These are phyloP conservation scores for Leucosporidium creatinivorum DNA, from an alignment of 768 basidiomycete species.

Conservation along the genomic window DNA sequence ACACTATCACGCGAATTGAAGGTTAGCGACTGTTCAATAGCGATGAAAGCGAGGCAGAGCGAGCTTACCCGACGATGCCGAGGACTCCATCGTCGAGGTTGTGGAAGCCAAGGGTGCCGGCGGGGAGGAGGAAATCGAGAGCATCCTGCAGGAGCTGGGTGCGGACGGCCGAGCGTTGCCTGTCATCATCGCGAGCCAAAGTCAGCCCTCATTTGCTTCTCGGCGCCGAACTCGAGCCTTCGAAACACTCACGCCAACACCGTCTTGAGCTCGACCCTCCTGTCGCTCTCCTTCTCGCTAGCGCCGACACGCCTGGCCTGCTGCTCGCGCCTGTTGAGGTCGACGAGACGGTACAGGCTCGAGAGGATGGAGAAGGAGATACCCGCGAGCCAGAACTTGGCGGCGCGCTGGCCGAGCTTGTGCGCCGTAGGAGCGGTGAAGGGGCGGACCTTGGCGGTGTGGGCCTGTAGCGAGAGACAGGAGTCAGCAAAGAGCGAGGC, in stretches of 20 bases:
- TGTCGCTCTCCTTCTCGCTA: slow-evolving; percentile 61
- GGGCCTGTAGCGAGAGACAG: slow-evolving; percentile 20
- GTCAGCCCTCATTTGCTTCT: neutral
- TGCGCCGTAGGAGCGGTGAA: slow-evolving; percentile 15
- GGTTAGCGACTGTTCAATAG: neutral
- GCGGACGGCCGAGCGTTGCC: slow-evolving; percentile 57
- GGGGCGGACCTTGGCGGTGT: slow-evolving; percentile 35
- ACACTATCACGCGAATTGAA: neutral
- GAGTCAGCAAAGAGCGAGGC: neutral
- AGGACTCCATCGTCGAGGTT: slow-evolving; percentile 75
- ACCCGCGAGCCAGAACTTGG: slow-evolving; percentile 34
- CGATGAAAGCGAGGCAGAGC: slow-evolving; percentile 17
- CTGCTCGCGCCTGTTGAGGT: slow-evolving; percentile 29
- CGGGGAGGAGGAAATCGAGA: slow-evolving; percentile 84
- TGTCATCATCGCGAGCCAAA: slow-evolving; percentile 7
- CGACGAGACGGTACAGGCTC: slow-evolving; percentile 33
- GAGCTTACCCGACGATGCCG: slow-evolving; percentile 72
- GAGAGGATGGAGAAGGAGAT: slow-evolving; percentile 35
- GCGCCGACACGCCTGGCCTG: slow-evolving; percentile 37
- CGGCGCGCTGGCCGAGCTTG: slow-evolving; percentile 29
- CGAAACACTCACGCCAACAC: neutral
- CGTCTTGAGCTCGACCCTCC: slow-evolving; percentile 58
- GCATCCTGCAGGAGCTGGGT: slow-evolving; percentile 77
- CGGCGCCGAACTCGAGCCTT: neutral
- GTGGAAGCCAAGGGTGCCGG: slow-evolving; percentile 66